These are phyloP conservation scores for Plenodomus tracheiphilus DNA, from an alignment of 2,329 filamentous ascomycete genomes.

Conservation along the genomic window DNA sequence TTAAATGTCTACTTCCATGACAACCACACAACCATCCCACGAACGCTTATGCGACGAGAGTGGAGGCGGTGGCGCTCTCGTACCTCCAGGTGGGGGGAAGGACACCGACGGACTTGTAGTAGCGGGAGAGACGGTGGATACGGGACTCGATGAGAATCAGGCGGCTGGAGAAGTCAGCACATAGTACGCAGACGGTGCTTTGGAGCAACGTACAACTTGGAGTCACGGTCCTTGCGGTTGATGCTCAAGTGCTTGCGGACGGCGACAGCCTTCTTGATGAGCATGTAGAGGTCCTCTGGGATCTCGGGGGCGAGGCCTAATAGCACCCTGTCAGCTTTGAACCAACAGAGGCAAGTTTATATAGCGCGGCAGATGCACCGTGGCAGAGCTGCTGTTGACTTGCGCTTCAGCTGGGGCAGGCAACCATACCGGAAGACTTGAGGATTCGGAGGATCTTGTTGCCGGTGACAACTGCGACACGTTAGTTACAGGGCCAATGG, in stretches of 20 bases:
- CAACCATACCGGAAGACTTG: conserved; percentile 89
- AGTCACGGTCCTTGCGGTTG: conserved; percentile 99
- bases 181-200: not conserved
- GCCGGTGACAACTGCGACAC: conserved; percentile 61
- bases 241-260: conserved; percentile 99
- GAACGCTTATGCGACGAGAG: conserved; percentile 47
- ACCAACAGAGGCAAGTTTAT: conserved; percentile 52
- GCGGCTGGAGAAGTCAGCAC: conserved; percentile 56
- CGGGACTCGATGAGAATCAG: conserved; percentile 99
- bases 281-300: conserved; percentile 99
- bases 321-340: conserved; percentile 42
- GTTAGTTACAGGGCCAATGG: conserved; percentile 22
- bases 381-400: conserved; percentile 40
- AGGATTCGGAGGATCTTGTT: conserved; percentile 99
- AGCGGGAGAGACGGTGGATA: conserved; percentile 98
- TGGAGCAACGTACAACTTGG: conserved; percentile 71
- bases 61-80: conserved; percentile 86
- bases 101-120: conserved; percentile 95
- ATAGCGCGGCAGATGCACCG: conserved; percentile 69
- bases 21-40: conserved; percentile 27
- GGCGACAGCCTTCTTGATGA: conserved; percentile 95
- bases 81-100: conserved; percentile 96
- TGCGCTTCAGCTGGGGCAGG: conserved; percentile 48
- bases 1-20: conserved; percentile 33
- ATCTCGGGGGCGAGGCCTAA: conserved; percentile 96